A percentile compares a stretch with the other conserved stretches of the same genome.
phyloP scores from a whole-genome alignment of 352 stramenopile genomes.

The Pythium phragmiticola region DNA sequence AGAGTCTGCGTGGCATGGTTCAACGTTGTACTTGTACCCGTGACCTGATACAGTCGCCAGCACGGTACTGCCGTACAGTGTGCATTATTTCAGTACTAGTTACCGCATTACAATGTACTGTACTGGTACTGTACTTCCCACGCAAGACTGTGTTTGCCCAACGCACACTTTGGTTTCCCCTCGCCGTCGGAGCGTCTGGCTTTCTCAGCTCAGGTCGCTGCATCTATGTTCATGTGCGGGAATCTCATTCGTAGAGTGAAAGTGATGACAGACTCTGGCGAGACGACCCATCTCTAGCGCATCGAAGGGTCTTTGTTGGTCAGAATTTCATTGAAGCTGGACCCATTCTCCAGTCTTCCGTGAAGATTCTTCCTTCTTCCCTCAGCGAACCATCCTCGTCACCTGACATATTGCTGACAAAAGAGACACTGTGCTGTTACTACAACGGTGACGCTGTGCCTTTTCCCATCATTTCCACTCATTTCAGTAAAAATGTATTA shows the following conservation, averaged over 20 bases:
- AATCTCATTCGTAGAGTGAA: neutral
- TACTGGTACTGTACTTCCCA: too few species aligned
- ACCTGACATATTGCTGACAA: neutral
- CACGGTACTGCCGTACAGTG: too few species aligned
- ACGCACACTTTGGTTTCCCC: too few species aligned
- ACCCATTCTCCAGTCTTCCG: neutral
- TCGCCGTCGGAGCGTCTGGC: conserved; percentile 3
- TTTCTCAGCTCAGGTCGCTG: conserved; percentile 14
- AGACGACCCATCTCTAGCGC: neutral
- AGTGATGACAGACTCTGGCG: conserved; percentile 2
- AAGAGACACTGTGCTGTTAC: neutral
- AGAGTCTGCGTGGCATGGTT: too few species aligned
- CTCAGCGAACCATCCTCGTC: neutral
- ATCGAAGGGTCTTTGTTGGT: conserved; percentile 11
- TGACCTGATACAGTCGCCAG: too few species aligned
- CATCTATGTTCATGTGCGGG: conserved; percentile 11
- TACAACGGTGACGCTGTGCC: too few species aligned
- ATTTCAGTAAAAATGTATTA: too few species aligned
- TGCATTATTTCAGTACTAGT: too few species aligned
- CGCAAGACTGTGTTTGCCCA: too few species aligned
- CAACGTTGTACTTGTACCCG: too few species aligned
- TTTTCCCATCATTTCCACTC: too few species aligned
- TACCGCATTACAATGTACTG: too few species aligned
- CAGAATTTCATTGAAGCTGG: neutral
- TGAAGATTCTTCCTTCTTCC: neutral